Conservation (phyloP, 2,329 filamentous ascomycete species). For the Cryphonectria radicalis region DNA sequence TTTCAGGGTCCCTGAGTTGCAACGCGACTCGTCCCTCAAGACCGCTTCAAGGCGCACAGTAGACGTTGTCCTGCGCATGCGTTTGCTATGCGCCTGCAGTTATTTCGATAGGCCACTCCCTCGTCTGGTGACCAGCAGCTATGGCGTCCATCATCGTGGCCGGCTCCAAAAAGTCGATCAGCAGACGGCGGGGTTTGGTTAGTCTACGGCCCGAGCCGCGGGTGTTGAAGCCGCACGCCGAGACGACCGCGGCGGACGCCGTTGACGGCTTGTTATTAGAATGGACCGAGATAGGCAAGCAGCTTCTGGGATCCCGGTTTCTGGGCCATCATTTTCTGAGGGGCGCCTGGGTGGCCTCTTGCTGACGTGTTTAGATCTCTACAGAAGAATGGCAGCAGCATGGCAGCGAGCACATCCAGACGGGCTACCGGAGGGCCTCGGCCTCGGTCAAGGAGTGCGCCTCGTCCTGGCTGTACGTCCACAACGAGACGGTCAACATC, state of each 20-base stretch:
- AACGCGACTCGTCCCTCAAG: neutral
- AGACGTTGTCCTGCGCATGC: neutral
- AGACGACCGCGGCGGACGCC: neutral
- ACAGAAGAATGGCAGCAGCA: slow-evolving; percentile 31
- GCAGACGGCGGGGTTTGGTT: neutral
- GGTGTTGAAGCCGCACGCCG: neutral
- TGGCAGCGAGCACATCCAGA: slow-evolving; percentile 43
- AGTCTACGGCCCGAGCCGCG: neutral
- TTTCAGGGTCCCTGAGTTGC: neutral
- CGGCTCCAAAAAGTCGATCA: neutral
- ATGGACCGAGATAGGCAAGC: slow-evolving; percentile 16
- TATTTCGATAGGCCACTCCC: neutral
- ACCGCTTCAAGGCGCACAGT: neutral
- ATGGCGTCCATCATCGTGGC: slow-evolving; percentile 4
- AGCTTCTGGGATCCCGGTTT: too few relatives aligned
- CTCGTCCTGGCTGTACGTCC: slow-evolving; percentile 35
- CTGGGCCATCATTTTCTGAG: too few relatives aligned
- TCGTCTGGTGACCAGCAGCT: neutral
- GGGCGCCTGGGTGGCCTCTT: neutral
- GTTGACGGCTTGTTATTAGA: neutral
- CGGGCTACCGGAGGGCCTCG: slow-evolving; percentile 39
- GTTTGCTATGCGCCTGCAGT: neutral
- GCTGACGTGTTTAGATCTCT: neutral
- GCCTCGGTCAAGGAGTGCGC: slow-evolving; percentile 34
- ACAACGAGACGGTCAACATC: slow-evolving; percentile 48